Evolutionary conservation across 371 early-diverging fungal genomes (phyloP), one percentile per base, ranked within the genome.

Genomic region (Circinella minor): DNA sequence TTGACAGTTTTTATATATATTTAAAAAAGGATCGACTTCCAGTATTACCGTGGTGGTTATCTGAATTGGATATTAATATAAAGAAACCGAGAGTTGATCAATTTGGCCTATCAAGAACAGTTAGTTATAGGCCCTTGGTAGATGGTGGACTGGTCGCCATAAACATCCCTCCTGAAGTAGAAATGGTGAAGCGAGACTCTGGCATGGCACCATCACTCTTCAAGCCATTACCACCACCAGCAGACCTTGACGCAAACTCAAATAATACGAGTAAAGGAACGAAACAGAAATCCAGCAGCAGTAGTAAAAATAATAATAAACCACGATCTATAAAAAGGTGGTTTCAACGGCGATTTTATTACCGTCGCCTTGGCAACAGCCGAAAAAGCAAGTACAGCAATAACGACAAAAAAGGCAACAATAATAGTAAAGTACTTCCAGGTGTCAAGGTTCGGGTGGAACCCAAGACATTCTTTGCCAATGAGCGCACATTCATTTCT

Each of bases 391-490:
- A 17, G 8, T n/a, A 3, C 17, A 51, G 51, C 7, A 51, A 15
- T 3, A 51, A 6, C 51, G 15, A 51, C 51, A 15, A 51, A 43
- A 43, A 43, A 43, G 43, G 43, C 51, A 51, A 51, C 15, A 57
- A 57, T n/a, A 27, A 57, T 13, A 57, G 27, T 6, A 17, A 17
- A 27, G 17, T 20, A 39, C 4, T 83, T 88, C 69, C 81, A 83
- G 67, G 68, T 51, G 69, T 67, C 64, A 71, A 68, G 7, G 92
- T 94, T 43, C 89, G 97, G 18, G 92, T 97, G 1, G 99, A 99
- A 74, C 99, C 99, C 65, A 99, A 99, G 84, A 96, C 96, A 34
- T 98, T 92, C 81, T 99, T 99, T 86, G 99, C 99, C 65, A 99
- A 99, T 80, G 99, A 99, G 82, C 88, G 99, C 61, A 99, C 99